Evolutionary conservation across 768 basidiomycete species (phyloP).

Genomic region (Dendrothele bispora): DNA sequence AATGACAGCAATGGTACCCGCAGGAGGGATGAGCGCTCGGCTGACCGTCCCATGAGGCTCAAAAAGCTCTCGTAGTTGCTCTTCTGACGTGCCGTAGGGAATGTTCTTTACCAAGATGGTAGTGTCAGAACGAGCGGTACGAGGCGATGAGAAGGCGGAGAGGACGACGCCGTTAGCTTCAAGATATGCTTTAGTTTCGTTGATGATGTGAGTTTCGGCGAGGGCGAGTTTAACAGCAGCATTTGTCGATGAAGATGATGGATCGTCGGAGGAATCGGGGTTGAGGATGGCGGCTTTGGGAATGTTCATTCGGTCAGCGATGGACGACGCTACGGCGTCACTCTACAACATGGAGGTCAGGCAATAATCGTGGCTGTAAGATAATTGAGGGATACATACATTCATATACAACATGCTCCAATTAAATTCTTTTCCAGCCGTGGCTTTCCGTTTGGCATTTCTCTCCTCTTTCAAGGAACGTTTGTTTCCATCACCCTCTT

Average conservation of each 20-base stretch:
- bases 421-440: slow-evolving; percentile 79
- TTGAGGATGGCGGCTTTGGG: slow-evolving; percentile 87
- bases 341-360: slow-evolving; percentile 49
- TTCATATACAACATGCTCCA: slow-evolving; percentile 98
- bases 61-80: slow-evolving; percentile 80
- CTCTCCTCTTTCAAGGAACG: slow-evolving; percentile 61
- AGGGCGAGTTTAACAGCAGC: slow-evolving; percentile 93
- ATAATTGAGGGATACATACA: slow-evolving; percentile 56
- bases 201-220: slow-evolving; percentile 94
- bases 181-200: slow-evolving; percentile 90
- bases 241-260: slow-evolving; percentile 29
- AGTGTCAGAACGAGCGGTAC: slow-evolving; percentile 64
- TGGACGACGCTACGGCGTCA: slow-evolving; percentile 89
- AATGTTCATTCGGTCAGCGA: slow-evolving; percentile 87
- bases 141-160: slow-evolving; percentile 52
- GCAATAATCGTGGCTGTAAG: slow-evolving; percentile 13
- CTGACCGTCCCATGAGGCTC: slow-evolving; percentile 68
- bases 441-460: slow-evolving; percentile 60
- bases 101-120: slow-evolving; percentile 95
- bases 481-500: slow-evolving; percentile 43
- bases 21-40: slow-evolving; percentile 83
- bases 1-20: slow-evolving; percentile 91
- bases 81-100: slow-evolving; percentile 80
- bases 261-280: slow-evolving; percentile 59
- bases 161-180: slow-evolving; percentile 73